Conservation (phyloP, 2,329 filamentous ascomycete species). For the Colletotrichum tanaceti region DNA sequence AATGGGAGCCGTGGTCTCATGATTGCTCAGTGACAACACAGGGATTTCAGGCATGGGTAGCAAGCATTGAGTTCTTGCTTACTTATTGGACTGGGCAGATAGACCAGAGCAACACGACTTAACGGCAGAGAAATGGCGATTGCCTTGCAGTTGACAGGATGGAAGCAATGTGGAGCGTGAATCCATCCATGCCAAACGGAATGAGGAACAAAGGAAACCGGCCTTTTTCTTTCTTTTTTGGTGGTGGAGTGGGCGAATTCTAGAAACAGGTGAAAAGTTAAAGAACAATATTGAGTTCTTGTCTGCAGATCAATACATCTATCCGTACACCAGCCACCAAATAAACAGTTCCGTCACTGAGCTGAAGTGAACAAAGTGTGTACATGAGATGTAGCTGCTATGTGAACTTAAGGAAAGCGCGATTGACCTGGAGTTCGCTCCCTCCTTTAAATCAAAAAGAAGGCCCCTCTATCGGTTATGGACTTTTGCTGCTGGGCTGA, state of each 20-base stretch:
- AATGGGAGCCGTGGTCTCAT: constrained; percentile 31
- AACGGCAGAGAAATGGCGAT: not conserved
- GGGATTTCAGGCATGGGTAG: constrained; percentile 31
- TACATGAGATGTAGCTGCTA: too few relatives aligned
- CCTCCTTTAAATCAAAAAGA: too few relatives aligned
- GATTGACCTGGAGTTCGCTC: too few relatives aligned
- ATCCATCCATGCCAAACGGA: constrained; percentile 4
- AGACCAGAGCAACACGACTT: constrained; percentile 5
- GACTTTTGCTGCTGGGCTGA: not conserved
- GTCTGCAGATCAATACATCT: constrained; percentile 2
- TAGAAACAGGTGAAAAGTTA: constrained; percentile 10
- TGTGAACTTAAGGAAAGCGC: not conserved
- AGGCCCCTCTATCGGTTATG: too few relatives aligned
- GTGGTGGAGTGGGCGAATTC: constrained; percentile 11
- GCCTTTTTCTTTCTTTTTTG: not conserved
- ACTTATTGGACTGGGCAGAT: not conserved
- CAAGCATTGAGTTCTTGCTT: constrained; percentile 36
- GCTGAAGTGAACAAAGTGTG: not conserved
- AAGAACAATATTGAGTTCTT: not conserved
- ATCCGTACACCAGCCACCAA: constrained; percentile 12
- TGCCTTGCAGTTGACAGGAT: constrained; percentile 6
- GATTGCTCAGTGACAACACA: constrained; percentile 34
- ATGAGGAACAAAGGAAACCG: constrained; percentile 1
- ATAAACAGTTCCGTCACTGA: not conserved
- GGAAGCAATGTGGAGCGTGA: not conserved